Evolutionary conservation across 805 yeast species (phyloP), one percentile per base, ranked within the genome.

Genomic region (Spencermartinsiella europaea): DNA sequence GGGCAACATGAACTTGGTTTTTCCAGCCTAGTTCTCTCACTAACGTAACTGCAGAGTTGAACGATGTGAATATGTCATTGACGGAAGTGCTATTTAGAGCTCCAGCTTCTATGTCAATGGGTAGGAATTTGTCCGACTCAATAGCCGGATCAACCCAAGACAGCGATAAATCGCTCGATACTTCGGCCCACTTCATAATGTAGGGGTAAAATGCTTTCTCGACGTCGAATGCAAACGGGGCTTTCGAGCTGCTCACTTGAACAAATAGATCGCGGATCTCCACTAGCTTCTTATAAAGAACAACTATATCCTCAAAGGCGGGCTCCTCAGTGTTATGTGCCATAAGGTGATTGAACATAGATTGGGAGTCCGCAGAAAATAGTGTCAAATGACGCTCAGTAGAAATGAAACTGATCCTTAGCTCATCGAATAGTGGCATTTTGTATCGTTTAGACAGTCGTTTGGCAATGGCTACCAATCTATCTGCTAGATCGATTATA

Each of bases 11-110:
- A 44, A 69, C 71, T 41, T 72, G 74, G 58, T 85, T 72, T 14
- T 67, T 64, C 96, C 96, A 90, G 1, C 75, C 68, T 37, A 86
- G 72, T 2, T 71, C 72, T 14, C 71, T 71, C 38, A 90, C 67
- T n/a, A 85, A 70, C 3, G 69, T 65, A 17, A 85, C 59, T 10
- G 79, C 74, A 44, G 80, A 80, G 48, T 75, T 74, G 31, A 85
- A 72, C 60, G 85, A 70, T 7, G 78, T 72, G 61, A 84, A 83
- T 12, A 84, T 73, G 59, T 85, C 93, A 19, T 75, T 59, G 1
- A 83, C 85, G 0, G 91, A 84, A 1, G 78, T 68, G 50, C 87
- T 80, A 56, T 72, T 54, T 44, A 62, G 42, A n/a, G 46, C 45
- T 1, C 50, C 71, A 0, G 57, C 57, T 1, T 62, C 67, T 1